Evolutionary conservation across 179 eudicot genomes (phyloP).

Genomic region (Spergularia azorica): DNA sequence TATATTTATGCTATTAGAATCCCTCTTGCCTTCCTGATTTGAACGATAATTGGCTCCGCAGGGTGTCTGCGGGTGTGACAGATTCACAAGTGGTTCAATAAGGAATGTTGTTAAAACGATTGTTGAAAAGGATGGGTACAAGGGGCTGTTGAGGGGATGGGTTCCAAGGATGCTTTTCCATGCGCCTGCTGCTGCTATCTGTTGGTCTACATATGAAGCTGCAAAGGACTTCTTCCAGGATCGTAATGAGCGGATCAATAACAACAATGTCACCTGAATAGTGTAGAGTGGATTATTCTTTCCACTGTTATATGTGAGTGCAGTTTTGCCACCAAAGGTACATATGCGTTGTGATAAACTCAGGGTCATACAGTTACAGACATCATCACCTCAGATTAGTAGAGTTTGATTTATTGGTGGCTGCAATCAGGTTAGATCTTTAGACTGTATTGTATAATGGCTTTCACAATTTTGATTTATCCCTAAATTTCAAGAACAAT

Average conservation of each 20-base stretch:
- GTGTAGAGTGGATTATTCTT: slow-evolving; percentile 4
- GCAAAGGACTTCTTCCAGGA: slow-evolving; percentile 73
- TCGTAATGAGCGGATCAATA: slow-evolving; percentile 31
- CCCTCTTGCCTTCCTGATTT: background rate
- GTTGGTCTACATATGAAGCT: slow-evolving; percentile 96
- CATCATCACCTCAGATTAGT: slow-evolving; percentile 19
- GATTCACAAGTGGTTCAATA: slow-evolving; percentile 73
- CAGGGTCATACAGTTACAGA: slow-evolving; percentile 18
- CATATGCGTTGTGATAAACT: slow-evolving; percentile 18
- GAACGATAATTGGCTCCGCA: slow-evolving; percentile 29
- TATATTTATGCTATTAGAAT: background rate
- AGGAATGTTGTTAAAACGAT: slow-evolving; percentile 58
- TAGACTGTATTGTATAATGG: slow-evolving; percentile 25
- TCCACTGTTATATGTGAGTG: slow-evolving; percentile 16
- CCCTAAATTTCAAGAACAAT: background rate
- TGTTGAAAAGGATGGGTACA: slow-evolving; percentile 71
- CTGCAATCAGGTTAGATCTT: slow-evolving; percentile 14
- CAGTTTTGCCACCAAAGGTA: slow-evolving; percentile 20
- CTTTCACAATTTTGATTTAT: slow-evolving; percentile 25
- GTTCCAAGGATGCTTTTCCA: slow-evolving; percentile 88
- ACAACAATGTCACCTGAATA: slow-evolving; percentile 32
- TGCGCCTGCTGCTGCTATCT: slow-evolving; percentile 96
- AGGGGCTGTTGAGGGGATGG: slow-evolving; percentile 88
- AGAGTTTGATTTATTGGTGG: slow-evolving; percentile 5
- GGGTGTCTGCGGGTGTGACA: slow-evolving; percentile 97